Conservation (phyloP, 352 stramenopile species). For the Phytophthora europaea region DNA sequence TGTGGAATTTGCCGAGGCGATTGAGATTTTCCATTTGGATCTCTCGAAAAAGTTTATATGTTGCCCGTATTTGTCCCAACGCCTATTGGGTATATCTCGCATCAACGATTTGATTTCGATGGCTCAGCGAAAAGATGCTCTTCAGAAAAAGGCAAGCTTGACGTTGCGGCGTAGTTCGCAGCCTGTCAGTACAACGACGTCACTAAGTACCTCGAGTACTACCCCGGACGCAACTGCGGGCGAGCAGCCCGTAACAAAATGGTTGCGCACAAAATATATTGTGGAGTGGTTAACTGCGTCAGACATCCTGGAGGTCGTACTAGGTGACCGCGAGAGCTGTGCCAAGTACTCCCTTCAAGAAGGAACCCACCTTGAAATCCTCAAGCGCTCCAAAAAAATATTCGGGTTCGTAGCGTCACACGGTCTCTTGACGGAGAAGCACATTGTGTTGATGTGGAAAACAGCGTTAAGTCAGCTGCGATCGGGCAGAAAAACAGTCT, state of each 20-base stretch:
- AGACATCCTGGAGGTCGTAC: conserved; percentile 84
- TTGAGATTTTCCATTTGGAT: conserved; percentile 88
- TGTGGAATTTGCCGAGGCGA: conserved; percentile 71
- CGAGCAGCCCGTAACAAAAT: conserved; percentile 59
- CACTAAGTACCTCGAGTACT: conserved; percentile 38
- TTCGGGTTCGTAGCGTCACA: conserved; percentile 74
- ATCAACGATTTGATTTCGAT: conserved; percentile 85
- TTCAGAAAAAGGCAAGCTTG: conserved; percentile 75
- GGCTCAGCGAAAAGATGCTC: conserved; percentile 68
- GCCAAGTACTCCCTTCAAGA: conserved; percentile 78
- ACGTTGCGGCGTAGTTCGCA: conserved; percentile 53
- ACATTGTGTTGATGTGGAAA: conserved; percentile 84
- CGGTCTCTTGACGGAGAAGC: conserved; percentile 66
- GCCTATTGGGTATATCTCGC: conserved; percentile 75
- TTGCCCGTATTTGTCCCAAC: conserved; percentile 83
- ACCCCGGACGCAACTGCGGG: conserved; percentile 28
- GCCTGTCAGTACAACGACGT: conserved; percentile 39
- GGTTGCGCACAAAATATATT: conserved; percentile 79
- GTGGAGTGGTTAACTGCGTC: conserved; percentile 85
- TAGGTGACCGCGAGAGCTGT: conserved; percentile 76
- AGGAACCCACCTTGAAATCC: conserved; percentile 83
- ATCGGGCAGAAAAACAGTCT: conserved; percentile 74
- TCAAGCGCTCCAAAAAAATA: conserved; percentile 80
- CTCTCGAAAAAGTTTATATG: conserved; percentile 90
- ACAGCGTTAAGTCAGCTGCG: conserved; percentile 72